These are phyloP conservation scores for Elsinoe perseae DNA, from an alignment of 2,329 filamentous ascomycete genomes.

Conservation along the genomic window DNA sequence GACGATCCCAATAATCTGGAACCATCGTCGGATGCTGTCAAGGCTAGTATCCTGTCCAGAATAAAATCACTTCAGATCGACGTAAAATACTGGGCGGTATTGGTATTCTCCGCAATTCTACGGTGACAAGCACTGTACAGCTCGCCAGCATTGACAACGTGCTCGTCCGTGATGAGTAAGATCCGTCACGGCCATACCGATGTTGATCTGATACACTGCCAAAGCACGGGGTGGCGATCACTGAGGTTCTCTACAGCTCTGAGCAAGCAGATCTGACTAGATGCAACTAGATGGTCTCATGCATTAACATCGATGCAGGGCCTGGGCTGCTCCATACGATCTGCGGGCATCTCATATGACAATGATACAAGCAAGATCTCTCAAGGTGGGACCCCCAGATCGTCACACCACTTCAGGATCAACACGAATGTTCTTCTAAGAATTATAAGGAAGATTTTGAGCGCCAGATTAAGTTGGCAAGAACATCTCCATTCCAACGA, in stretches of 20 bases:
- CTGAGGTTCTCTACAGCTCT: neutral
- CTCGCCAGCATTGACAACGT: neutral
- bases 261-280: neutral
- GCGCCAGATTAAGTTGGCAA: too few relatives aligned
- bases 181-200: neutral
- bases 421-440: too few relatives aligned
- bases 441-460: too few relatives aligned
- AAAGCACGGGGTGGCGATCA: neutral
- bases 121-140: neutral
- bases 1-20: neutral
- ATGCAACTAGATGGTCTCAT: neutral
- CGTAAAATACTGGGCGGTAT: slow-evolving; percentile 2
- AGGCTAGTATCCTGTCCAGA: neutral
- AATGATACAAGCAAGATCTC: too few relatives aligned
- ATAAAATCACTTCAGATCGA: slow-evolving; percentile 10
- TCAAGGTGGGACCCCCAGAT: too few relatives aligned
- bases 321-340: too few relatives aligned
- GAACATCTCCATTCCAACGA: too few relatives aligned
- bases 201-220: neutral
- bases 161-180: neutral
- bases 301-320: neutral
- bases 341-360: too few relatives aligned
- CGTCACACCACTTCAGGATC: too few relatives aligned
- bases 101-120: slow-evolving; percentile 2
- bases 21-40: neutral